phyloP scores from a whole-genome alignment of 176 grass and related monocot species.

The Tillandsia fasciculata region DNA sequence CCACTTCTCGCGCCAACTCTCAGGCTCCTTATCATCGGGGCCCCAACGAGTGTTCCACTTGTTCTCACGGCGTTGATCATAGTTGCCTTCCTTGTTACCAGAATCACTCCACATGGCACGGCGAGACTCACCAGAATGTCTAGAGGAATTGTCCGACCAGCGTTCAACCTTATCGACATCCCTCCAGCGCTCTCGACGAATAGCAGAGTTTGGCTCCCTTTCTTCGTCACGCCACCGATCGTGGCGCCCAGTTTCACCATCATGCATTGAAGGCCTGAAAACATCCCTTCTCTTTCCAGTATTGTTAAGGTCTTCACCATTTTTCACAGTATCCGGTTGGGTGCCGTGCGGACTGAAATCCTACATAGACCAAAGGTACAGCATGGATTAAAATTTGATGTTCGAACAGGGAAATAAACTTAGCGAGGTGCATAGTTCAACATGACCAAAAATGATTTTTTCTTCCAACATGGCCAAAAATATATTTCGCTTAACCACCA shows the following conservation, averaged over 20 bases:
- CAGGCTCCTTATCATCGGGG: constrained; percentile 70
- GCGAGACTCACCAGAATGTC: constrained; percentile 48
- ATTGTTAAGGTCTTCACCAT: constrained; percentile 38
- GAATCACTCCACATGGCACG: constrained; percentile 54
- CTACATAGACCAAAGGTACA: constrained; percentile 32
- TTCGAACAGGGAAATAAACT: not conserved
- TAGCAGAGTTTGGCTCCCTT: constrained; percentile 69
- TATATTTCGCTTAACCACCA: not conserved
- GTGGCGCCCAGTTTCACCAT: constrained; percentile 46
- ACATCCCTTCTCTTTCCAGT: constrained; percentile 44
- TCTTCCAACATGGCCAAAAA: not conserved
- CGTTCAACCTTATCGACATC: constrained; percentile 63
- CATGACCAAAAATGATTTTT: not conserved
- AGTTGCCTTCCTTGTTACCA: constrained; percentile 52
- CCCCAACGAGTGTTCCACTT: constrained; percentile 87
- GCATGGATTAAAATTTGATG: not conserved
- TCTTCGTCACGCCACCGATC: constrained; percentile 97
- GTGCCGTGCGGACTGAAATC: constrained; percentile 41
- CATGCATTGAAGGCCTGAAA: constrained; percentile 64
- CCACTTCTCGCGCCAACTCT: constrained; percentile 60
- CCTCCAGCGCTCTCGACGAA: constrained; percentile 62
- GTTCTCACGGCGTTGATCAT: constrained; percentile 64
- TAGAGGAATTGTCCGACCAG: constrained; percentile 51
- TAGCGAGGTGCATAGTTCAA: not conserved
- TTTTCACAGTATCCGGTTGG: constrained; percentile 40